phyloP scores from a whole-genome alignment of 2,329 filamentous ascomycete species.

The Nothopassalora personata region DNA sequence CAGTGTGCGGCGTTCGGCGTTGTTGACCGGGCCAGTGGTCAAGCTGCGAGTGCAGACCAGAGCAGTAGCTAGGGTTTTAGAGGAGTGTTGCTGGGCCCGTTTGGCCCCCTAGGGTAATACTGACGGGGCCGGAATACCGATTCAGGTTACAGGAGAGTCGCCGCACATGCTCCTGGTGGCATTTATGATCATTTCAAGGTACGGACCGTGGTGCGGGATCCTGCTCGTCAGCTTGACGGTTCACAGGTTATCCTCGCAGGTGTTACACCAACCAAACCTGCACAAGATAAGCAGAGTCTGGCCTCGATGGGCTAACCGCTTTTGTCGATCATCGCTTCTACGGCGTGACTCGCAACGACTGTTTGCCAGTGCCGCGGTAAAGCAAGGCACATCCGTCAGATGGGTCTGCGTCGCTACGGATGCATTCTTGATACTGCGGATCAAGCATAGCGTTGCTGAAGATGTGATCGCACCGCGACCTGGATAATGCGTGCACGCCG shows the following conservation, averaged over 20 bases:
- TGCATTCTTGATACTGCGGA: too few relatives aligned
- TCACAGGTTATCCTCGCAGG: background rate
- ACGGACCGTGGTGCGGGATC: background rate
- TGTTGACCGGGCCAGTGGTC: background rate
- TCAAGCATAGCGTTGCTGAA: too few relatives aligned
- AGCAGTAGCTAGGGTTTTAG: background rate
- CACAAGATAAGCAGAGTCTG: background rate
- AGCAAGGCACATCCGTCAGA: background rate
- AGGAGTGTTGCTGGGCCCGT: background rate
- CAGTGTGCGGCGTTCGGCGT: background rate
- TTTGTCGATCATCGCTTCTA: background rate
- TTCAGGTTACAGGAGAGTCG: background rate
- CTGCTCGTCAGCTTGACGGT: background rate
- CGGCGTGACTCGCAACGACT: background rate
- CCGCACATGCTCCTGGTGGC: background rate
- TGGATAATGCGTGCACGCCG: too few relatives aligned
- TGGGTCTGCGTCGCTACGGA: background rate
- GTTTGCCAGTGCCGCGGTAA: background rate
- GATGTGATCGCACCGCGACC: too few relatives aligned
- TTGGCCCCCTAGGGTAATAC: background rate
- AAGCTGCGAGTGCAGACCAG: too few relatives aligned
- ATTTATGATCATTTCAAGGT: background rate
- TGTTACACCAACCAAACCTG: background rate
- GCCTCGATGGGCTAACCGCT: background rate
- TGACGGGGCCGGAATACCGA: background rate